These are phyloP conservation scores for Stenogyne calaminthoides DNA, from an alignment of 305 asterid species.

Conservation along the genomic window DNA sequence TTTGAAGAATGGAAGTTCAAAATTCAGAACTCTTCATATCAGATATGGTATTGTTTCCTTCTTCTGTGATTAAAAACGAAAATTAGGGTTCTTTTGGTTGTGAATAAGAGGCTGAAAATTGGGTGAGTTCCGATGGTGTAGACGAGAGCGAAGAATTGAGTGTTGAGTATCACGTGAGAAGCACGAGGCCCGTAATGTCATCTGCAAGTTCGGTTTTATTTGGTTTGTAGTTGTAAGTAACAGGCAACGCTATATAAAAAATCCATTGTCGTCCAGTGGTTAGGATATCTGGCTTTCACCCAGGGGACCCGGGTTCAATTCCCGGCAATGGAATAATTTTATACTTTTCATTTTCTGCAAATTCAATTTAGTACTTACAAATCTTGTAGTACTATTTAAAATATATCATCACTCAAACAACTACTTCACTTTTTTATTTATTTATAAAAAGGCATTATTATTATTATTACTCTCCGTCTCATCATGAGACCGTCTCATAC, in stretches of 20 bases:
- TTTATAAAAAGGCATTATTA: no score
- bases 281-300: slow-evolving; percentile 99
- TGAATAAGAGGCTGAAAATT: no score
- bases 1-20: slow-evolving; percentile 1
- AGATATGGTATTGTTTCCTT: neutral
- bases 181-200: neutral
- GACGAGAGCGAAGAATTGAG: neutral
- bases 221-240: no score
- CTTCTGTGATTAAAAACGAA: neutral
- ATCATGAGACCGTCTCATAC: no score
- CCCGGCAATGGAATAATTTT: slow-evolving; percentile 86
- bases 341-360: no score
- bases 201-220: neutral
- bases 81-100: slow-evolving; percentile 30
- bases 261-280: slow-evolving; percentile 84
- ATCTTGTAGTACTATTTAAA: no score
- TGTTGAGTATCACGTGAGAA: neutral
- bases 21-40: slow-evolving; percentile 12
- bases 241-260: no score
- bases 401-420: neutral
- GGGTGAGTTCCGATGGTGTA: neutral
- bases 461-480: no score
- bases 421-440: no score
- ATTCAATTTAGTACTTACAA: no score
- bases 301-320: slow-evolving; percentile 95